Base-by-base conservation (phyloP, 208 protist genomes). In the Trypanosoma scelopori region DNA sequence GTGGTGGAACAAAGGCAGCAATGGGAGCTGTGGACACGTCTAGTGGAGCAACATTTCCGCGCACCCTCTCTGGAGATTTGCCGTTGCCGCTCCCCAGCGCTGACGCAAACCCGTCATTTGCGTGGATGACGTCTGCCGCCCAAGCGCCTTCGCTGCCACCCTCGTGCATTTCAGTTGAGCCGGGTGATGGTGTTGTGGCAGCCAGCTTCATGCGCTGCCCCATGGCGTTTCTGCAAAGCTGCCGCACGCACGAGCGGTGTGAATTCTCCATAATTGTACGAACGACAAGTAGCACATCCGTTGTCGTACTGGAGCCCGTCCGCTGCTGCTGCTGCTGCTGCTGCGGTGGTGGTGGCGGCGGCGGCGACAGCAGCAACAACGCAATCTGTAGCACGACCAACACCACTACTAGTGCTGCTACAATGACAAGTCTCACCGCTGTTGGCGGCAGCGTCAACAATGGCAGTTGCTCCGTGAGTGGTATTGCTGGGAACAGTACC, bases 231-330 rank as follows among this genome's bases (percentile, higher is more conserved):
- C 45, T 95, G 56, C 70, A 67, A 37, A 90, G 92, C 69, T 86
- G 71, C 46, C 74, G 93, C 52, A 78, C 89, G 30, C 82, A 89
- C 48, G 89, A 95, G 51, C 65, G 67, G 50, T 83, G 74, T 12
- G 81, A 88, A 46, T 91, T 95, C 55, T 74, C 73, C n/a, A 76
- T 95, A 45, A 55, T 85, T 30, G 70, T 93, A 18, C 62, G 76
- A n/a, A 55, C 83, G 12, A 76, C 76, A 46, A 25, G 37, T 32
- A 37, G 74, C 35, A 93, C 86, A 0, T 84, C 82, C 15, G 67
- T 95, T 45, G 89, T 93, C 45, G 69, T 95, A 11, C 77, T 93
- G 1, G 82, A 95, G 58, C 85, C 89, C 11, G 66, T 83, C 52
- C 80, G 85, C 15, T 90, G 81, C 52, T 77, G 76, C 35, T 47